Conservation (phyloP, 2,329 filamentous ascomycete genomes). For the Arthrocladium fulminans region DNA sequence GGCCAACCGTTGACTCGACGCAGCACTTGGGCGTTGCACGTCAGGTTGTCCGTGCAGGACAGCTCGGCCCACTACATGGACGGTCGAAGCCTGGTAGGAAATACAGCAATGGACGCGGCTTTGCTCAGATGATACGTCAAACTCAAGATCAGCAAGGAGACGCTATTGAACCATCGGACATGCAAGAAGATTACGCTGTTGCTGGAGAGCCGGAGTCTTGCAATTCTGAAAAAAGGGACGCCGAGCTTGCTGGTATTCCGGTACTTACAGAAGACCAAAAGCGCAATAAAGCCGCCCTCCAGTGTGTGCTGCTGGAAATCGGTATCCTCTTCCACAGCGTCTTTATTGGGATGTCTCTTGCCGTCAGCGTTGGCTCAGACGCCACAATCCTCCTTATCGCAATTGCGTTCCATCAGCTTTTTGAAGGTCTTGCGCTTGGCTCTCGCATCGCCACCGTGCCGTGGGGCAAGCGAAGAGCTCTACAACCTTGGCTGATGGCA, state of each 20-base stretch:
- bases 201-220: neutral
- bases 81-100: neutral
- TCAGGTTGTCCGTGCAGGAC: neutral
- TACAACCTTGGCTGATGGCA: conserved; percentile 63
- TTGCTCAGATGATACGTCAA: neutral
- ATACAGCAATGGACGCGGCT: conserved; percentile 47
- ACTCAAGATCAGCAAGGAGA: neutral
- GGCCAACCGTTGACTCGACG: neutral
- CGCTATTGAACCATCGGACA: neutral
- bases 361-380: conserved; percentile 65
- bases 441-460: conserved; percentile 66
- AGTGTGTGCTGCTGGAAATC: conserved; percentile 69
- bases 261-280: neutral
- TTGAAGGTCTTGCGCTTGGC: conserved; percentile 77
- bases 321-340: conserved; percentile 76
- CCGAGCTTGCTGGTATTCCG: too few relatives aligned
- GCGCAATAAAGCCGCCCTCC: conserved; percentile 25
- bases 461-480: conserved; percentile 49
- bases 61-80: neutral
- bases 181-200: neutral
- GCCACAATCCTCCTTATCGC: conserved; percentile 71
- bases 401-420: conserved; percentile 76
- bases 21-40: neutral
- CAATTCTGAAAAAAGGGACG: neutral
- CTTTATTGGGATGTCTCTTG: conserved; percentile 78